A percentile compares a stretch with the other conserved stretches of the same genome.
phyloP scores from a whole-genome alignment of 768 basidiomycete genomes.

The Agaricus blazei region DNA sequence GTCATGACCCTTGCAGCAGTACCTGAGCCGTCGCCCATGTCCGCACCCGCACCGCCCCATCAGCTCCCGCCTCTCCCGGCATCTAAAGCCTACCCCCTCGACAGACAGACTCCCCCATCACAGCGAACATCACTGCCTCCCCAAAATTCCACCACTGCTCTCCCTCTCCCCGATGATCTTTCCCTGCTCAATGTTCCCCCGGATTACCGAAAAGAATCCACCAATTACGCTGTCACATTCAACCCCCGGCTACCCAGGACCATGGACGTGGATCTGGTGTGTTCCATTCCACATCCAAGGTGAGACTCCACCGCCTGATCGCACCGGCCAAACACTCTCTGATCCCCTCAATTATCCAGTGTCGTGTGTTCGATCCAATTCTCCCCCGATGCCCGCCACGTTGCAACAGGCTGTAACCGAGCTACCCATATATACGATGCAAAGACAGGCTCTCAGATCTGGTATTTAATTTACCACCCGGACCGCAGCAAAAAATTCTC shows the following conservation, averaged over 20 bases:
- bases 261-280: slow-evolving; percentile 70
- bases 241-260: slow-evolving; percentile 68
- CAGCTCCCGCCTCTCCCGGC: background rate
- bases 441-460: slow-evolving; percentile 78
- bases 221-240: slow-evolving; percentile 83
- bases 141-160: background rate
- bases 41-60: background rate
- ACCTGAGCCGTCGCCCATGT: background rate
- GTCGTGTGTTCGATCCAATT: slow-evolving; percentile 88
- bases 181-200: slow-evolving; percentile 41
- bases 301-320: slow-evolving; percentile 24
- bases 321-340: background rate
- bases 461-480: slow-evolving; percentile 41
- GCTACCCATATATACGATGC: slow-evolving; percentile 95
- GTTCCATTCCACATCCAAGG: slow-evolving; percentile 83
- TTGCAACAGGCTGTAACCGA: slow-evolving; percentile 95
- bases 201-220: slow-evolving; percentile 58
- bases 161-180: slow-evolving; percentile 28
- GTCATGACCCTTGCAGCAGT: background rate
- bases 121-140: background rate
- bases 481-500: background rate
- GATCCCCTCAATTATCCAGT: slow-evolving; percentile 18
- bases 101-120: background rate
- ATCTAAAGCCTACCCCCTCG: background rate
- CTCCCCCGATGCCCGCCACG: slow-evolving; percentile 86